Evolutionary conservation across 2,329 filamentous ascomycete species (phyloP).

Genomic region (Alternaria panax): DNA sequence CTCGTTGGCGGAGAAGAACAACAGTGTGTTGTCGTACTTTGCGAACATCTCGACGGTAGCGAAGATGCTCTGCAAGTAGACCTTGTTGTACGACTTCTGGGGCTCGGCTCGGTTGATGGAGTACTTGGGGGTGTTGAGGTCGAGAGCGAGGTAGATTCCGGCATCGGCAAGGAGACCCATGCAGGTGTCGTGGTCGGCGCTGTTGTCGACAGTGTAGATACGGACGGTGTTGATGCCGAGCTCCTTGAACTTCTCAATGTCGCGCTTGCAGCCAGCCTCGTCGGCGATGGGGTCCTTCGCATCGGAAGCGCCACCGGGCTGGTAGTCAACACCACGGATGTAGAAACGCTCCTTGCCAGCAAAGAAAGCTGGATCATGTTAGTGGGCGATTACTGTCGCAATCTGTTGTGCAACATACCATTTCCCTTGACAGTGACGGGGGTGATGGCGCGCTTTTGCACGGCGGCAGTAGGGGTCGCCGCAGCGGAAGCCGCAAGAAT

Average conservation of each 20-base stretch:
- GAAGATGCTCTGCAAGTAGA: conserved; percentile 85
- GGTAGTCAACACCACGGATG: conserved; percentile 70
- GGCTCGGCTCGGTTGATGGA: conserved; percentile 82
- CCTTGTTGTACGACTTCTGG: conserved; percentile 81
- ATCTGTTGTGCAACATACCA: conserved; percentile 48
- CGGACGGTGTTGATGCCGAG: conserved; percentile 90
- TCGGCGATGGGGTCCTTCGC: conserved; percentile 79
- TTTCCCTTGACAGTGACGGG: conserved; percentile 69
- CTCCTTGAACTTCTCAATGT: conserved; percentile 81
- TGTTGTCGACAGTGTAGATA: conserved; percentile 93
- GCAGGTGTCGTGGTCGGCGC: conserved; percentile 79
- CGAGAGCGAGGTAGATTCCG: conserved; percentile 89
- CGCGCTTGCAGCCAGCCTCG: conserved; percentile 72
- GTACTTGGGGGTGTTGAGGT: conserved; percentile 91
- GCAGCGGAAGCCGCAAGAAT: conserved; percentile 57
- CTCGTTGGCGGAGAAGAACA: conserved; percentile 83
- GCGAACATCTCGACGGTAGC: conserved; percentile 85
- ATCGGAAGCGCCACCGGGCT: conserved; percentile 69
- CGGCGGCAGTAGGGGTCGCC: conserved; percentile 50
- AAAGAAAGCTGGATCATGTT: conserved; percentile 62
- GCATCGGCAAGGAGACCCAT: conserved; percentile 82
- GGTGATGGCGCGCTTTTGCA: conserved; percentile 55
- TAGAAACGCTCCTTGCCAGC: conserved; percentile 67
- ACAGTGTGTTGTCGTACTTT: conserved; percentile 84
- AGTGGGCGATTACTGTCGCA: conserved; percentile 17